Percentiles rank a stretch among this genome's conserved stretches.
phyloP scores from a whole-genome alignment of 176 grass and related monocot species.

The Hsuehochloa calcarea region DNA sequence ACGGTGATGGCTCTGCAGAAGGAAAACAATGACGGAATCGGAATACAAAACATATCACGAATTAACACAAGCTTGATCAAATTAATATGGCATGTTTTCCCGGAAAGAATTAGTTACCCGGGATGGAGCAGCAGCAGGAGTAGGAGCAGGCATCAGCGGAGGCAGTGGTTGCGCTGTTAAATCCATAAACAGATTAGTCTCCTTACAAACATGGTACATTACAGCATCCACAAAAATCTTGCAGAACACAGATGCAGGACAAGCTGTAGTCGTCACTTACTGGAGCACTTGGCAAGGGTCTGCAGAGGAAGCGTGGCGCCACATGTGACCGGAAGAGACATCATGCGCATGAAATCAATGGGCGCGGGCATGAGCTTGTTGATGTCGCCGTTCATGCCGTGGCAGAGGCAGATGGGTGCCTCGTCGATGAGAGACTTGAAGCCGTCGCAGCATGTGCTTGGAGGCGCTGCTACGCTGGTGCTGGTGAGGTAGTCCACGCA shows the following conservation, averaged over 20 bases:
- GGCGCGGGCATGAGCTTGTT: not conserved
- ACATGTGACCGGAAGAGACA: not conserved
- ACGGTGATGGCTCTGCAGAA: too few relatives aligned
- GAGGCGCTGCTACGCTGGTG: too few relatives aligned
- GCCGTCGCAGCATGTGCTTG: too few relatives aligned
- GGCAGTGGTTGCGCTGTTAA: not conserved
- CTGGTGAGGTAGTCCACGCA: conserved; percentile 13
- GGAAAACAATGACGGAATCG: too few relatives aligned
- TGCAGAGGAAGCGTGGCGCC: not conserved
- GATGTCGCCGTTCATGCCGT: too few relatives aligned
- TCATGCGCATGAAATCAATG: not conserved
- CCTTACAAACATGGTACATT: not conserved
- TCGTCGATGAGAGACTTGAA: not conserved
- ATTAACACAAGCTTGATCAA: too few relatives aligned
- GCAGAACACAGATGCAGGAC: not conserved
- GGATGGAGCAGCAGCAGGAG: not conserved
- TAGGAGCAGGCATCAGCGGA: not conserved
- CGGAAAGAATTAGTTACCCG: not conserved
- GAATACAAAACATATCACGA: too few relatives aligned
- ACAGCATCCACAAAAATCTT: not conserved
- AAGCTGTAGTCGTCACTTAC: not conserved
- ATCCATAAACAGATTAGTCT: not conserved
- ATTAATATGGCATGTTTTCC: too few relatives aligned
- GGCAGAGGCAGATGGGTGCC: conserved; percentile 9
- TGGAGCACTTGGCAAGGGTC: not conserved